phyloP scores from a whole-genome alignment of 345 rosid species.

The Hevea brasiliensis region DNA sequence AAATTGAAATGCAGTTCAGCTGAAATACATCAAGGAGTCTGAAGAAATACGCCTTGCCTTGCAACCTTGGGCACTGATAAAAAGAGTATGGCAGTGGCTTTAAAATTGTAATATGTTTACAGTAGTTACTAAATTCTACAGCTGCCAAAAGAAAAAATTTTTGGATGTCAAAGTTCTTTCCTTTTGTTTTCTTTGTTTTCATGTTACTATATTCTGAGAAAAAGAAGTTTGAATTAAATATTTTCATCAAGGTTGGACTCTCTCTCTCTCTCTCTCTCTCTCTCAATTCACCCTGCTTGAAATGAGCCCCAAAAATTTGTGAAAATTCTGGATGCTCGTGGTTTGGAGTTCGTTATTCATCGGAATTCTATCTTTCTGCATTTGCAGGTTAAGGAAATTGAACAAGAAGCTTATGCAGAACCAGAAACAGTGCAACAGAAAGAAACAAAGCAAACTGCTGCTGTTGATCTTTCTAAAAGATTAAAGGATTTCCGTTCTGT shows the following conservation, averaged over 20 bases:
- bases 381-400: constrained; percentile 78
- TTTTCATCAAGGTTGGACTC: not conserved
- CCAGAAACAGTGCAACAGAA: constrained; percentile 51
- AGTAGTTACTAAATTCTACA: not conserved
- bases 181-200: not conserved
- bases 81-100: constrained; percentile 45
- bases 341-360: not conserved
- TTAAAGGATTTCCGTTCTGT: constrained; percentile 61
- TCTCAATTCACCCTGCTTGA: not conserved
- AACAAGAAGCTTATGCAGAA: constrained; percentile 59
- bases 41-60: constrained; percentile 76
- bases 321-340: not conserved
- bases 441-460: constrained; percentile 64
- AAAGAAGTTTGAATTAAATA: not conserved
- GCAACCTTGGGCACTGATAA: constrained; percentile 82
- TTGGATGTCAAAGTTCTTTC: not conserved
- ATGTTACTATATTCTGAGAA: not conserved
- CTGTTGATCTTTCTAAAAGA: constrained; percentile 83
- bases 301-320: not conserved
- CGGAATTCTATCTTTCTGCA: not conserved
- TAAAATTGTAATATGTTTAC: not conserved
- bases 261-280: not conserved
- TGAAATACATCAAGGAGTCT: constrained; percentile 65
- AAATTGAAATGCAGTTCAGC: constrained; percentile 48
- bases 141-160: not conserved